Evolutionary conservation across 805 yeast genomes (phyloP).

Genomic region (Cyberlindnera mycetangii): DNA sequence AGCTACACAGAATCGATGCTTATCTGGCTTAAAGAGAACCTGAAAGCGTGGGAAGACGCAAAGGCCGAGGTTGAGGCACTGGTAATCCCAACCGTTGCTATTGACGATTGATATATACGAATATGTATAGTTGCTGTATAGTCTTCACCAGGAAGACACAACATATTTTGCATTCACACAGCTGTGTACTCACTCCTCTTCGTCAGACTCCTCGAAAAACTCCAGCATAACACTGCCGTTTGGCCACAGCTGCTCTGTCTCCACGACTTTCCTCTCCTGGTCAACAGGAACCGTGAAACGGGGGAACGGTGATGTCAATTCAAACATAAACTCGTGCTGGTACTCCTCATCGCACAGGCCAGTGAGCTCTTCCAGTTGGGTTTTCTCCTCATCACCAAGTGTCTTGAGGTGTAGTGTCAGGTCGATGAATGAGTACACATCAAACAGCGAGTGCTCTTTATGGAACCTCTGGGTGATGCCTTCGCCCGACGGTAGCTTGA

Average conservation of each 20-base stretch:
- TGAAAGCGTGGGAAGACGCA: conserved; percentile 39
- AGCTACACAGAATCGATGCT: conserved; percentile 33
- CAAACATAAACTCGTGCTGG: conserved; percentile 48
- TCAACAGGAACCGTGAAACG: conserved; percentile 44
- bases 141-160: too few relatives aligned
- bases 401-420: conserved; percentile 32
- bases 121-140: too few relatives aligned
- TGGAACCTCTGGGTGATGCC: conserved; percentile 44
- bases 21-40: conserved; percentile 36
- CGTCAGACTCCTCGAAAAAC: conserved; percentile 27
- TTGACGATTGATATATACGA: neutral
- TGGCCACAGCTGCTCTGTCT: conserved; percentile 58
- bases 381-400: conserved; percentile 9
- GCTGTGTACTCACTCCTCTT: conserved; percentile 19
- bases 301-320: conserved; percentile 61
- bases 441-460: conserved; percentile 38
- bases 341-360: conserved; percentile 26
- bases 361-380: conserved; percentile 6
- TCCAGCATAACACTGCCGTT: conserved; percentile 64
- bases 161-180: neutral
- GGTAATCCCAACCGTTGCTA: conserved; percentile 8
- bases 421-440: conserved; percentile 50
- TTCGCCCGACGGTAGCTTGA: conserved; percentile 53
- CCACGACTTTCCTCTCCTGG: conserved; percentile 32
- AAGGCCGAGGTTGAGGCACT: conserved; percentile 24